Conservation (phyloP, 805 yeast genomes). For the Metschnikowia henanensis region DNA sequence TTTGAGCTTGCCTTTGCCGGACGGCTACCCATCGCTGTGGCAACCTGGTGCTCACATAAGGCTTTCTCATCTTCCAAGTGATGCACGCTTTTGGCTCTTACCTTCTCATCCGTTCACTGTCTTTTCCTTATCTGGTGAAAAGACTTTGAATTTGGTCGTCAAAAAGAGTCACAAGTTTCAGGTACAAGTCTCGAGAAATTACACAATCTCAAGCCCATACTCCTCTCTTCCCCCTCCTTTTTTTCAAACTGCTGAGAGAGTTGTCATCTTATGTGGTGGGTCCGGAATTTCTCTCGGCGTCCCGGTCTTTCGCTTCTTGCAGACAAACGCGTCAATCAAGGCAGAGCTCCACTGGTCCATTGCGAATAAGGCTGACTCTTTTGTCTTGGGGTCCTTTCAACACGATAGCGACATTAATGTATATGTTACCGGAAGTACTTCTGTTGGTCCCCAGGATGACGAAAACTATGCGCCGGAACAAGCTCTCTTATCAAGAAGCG, state of each 20-base stretch:
- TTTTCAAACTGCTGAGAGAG: conserved; percentile 49
- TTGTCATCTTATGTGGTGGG: conserved; percentile 66
- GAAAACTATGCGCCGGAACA: conserved; percentile 19
- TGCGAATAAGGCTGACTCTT: conserved; percentile 45
- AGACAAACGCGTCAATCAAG: conserved; percentile 16
- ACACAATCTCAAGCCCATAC: conserved; percentile 31
- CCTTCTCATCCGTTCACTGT: conserved; percentile 74
- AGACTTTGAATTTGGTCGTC: conserved; percentile 43
- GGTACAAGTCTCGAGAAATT: conserved; percentile 12
- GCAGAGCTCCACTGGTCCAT: conserved; percentile 57
- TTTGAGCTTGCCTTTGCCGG: conserved; percentile 22
- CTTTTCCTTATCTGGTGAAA: conserved; percentile 44
- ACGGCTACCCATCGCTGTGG: conserved; percentile 22
- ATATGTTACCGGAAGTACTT: conserved; percentile 12
- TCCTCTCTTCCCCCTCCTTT: conserved; percentile 46
- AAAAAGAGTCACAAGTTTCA: conserved; percentile 34
- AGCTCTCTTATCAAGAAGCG: conserved; percentile 22
- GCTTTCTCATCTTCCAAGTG: conserved; percentile 11
- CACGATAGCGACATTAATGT: conserved; percentile 7
- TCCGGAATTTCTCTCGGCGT: conserved; percentile 69
- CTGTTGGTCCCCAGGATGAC: neutral
- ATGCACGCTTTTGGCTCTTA: conserved; percentile 33
- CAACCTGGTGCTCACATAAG: conserved; percentile 62
- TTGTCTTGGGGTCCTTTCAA: conserved; percentile 40
- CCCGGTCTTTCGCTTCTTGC: conserved; percentile 48